These are phyloP conservation scores for Xerophyta viscosa DNA, from an alignment of 106 monocot species.

Conservation along the genomic window DNA sequence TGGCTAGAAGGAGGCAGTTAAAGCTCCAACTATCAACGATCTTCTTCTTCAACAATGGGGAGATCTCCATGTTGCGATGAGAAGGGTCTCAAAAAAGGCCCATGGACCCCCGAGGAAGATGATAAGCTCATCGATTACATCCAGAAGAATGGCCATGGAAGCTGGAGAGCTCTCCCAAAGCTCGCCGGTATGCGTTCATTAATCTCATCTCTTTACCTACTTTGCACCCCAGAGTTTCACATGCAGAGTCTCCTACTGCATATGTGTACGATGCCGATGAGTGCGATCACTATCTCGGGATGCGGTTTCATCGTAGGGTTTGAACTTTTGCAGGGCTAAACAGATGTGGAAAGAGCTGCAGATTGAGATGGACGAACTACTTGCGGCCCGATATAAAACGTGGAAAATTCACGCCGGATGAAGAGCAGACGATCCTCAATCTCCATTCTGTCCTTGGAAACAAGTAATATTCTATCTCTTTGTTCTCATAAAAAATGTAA, in stretches of 20 bases:
- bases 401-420: slow-evolving; percentile 53
- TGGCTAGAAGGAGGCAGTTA: no score
- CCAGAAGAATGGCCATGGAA: slow-evolving; percentile 75
- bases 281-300: no score
- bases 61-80: slow-evolving; percentile 84
- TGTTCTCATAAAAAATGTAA: no score
- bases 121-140: slow-evolving; percentile 68
- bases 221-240: no score
- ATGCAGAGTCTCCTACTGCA: no score
- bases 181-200: slow-evolving; percentile 41
- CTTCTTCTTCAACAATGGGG: no score
- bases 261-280: no score
- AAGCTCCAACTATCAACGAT: no score
- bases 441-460: slow-evolving; percentile 56
- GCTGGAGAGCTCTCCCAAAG: slow-evolving; percentile 91
- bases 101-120: slow-evolving; percentile 91
- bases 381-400: slow-evolving; percentile 63
- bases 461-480: no score
- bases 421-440: slow-evolving; percentile 52
- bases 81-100: slow-evolving; percentile 84
- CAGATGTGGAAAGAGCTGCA: slow-evolving; percentile 67
- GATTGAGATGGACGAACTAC: slow-evolving; percentile 67
- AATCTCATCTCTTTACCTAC: no score
- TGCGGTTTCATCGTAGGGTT: not conserved
- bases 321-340: slow-evolving; percentile 29